Percentiles rank a stretch among this genome's conserved stretches.
Evolutionary conservation across 495 filamentous ascomycete genomes (phyloP).

Genomic region (Lentithecium fluviatile): DNA sequence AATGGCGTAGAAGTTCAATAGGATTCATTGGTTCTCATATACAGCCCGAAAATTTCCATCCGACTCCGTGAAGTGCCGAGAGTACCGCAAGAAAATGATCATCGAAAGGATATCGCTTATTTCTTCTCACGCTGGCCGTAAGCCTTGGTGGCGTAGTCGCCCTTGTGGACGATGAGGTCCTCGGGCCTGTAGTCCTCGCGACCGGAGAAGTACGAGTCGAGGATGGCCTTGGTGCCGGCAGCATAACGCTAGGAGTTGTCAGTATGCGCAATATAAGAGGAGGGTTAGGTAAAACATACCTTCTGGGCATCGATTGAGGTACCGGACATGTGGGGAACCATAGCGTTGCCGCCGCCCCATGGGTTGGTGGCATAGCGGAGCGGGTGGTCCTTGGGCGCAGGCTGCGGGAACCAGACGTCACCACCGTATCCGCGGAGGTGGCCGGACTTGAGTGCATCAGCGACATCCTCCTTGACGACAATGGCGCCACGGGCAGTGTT

Average conservation of each 20-base stretch:
- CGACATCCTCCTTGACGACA: conserved; percentile 98
- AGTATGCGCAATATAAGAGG: neutral
- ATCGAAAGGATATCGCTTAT: conserved; percentile 13
- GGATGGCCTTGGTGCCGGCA: conserved; percentile 80
- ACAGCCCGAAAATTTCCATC: neutral
- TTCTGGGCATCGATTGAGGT: conserved; percentile 97
- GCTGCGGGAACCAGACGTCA: conserved; percentile 92
- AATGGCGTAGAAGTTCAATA: too few relatives aligned
- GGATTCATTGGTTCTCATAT: neutral
- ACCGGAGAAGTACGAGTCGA: conserved; percentile 86
- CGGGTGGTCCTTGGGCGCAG: conserved; percentile 89
- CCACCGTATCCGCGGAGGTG: conserved; percentile 97
- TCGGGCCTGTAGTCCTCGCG: conserved; percentile 80
- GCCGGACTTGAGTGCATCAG: conserved; percentile 85
- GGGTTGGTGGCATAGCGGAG: conserved; percentile 92
- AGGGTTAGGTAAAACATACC: conserved; percentile 11
- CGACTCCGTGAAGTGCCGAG: neutral
- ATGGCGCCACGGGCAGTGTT: conserved; percentile 99
- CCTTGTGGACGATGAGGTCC: conserved; percentile 89
- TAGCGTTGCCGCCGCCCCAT: conserved; percentile 95
- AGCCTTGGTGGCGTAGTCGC: conserved; percentile 93
- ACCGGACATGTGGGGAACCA: conserved; percentile 97
- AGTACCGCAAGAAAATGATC: neutral
- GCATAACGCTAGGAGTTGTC: conserved; percentile 64
- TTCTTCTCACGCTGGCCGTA: conserved; percentile 78